Evolutionary conservation across 129 eudicot species (phyloP).

Genomic region (Lactuca saligna): DNA sequence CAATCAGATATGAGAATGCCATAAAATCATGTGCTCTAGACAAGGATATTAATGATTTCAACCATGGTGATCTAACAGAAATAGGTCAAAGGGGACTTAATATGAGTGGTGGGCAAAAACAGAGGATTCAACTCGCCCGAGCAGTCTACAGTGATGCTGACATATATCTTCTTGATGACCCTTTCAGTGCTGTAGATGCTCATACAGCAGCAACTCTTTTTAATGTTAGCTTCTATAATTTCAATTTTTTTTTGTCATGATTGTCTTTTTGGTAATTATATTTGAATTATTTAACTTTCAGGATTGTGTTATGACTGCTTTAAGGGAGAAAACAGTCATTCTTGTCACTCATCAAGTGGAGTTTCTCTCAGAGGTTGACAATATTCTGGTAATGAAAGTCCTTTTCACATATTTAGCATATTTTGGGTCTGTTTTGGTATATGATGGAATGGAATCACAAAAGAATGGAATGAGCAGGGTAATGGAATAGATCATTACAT

Average conservation of each 20-base stretch:
- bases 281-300: conserved; percentile 24
- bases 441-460: no score
- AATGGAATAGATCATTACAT: background rate
- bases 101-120: conserved; percentile 82
- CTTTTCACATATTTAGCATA: background rate
- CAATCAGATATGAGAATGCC: conserved; percentile 45
- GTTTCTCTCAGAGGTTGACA: conserved; percentile 53
- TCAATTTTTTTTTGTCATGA: background rate
- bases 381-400: conserved; percentile 54
- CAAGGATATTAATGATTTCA: conserved; percentile 57
- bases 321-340: conserved; percentile 52
- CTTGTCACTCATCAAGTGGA: conserved; percentile 79
- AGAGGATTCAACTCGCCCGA: conserved; percentile 75
- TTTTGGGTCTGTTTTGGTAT: background rate
- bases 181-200: conserved; percentile 83
- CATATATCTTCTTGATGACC: conserved; percentile 71
- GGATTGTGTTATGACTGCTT: conserved; percentile 68
- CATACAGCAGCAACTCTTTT: conserved; percentile 77
- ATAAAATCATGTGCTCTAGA: conserved; percentile 58
- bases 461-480: background rate
- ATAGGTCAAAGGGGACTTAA: conserved; percentile 78
- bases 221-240: conserved; percentile 33
- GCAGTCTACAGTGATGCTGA: conserved; percentile 70
- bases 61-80: conserved; percentile 68
- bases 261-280: conserved; percentile 2